Evolutionary conservation across 805 yeast species (phyloP).

Genomic region (Candida coleopterorum): DNA sequence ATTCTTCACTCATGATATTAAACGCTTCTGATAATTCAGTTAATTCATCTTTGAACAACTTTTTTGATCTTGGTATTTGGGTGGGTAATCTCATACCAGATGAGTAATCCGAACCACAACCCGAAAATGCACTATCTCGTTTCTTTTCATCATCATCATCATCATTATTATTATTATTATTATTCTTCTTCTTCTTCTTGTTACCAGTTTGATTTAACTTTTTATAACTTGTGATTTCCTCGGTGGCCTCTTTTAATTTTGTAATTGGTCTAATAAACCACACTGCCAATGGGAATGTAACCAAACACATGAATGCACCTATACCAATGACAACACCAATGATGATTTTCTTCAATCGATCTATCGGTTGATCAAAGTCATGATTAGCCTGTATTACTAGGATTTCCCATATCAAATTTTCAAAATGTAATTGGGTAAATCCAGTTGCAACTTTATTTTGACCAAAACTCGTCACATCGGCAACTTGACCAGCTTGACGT

Average conservation of each 20-base stretch:
- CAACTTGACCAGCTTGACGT: conserved; percentile 23
- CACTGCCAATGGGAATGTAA: conserved; percentile 81
- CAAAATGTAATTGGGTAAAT: conserved; percentile 22
- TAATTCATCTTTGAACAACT: conserved; percentile 73
- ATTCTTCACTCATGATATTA: conserved; percentile 85
- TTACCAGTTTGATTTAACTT: conserved; percentile 12
- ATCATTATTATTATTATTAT: conserved; percentile 10
- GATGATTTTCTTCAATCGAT: conserved; percentile 59
- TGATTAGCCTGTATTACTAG: conserved; percentile 59
- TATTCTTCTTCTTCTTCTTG: conserved; percentile 9
- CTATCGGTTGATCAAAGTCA: conserved; percentile 59
- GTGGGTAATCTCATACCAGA: conserved; percentile 38
- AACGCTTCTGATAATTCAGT: conserved; percentile 86
- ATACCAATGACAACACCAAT: conserved; percentile 76
- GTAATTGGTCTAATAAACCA: conserved; percentile 83
- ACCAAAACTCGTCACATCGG: conserved; percentile 16
- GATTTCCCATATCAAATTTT: conserved; percentile 60
- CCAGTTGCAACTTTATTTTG: conserved; percentile 33
- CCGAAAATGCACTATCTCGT: conserved; percentile 20
- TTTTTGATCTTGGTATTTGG: conserved; percentile 30
- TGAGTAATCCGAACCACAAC: conserved; percentile 34
- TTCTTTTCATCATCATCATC: conserved; percentile 13
- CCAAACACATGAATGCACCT: conserved; percentile 64
- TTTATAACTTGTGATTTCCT: conserved; percentile 50
- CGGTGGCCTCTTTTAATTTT: conserved; percentile 76